A percentile compares a stretch with the other conserved stretches of the same genome.
These are phyloP conservation scores for Coemansia sp. DNA, from an alignment of 192 early-diverging fungal species.

Conservation along the genomic window DNA sequence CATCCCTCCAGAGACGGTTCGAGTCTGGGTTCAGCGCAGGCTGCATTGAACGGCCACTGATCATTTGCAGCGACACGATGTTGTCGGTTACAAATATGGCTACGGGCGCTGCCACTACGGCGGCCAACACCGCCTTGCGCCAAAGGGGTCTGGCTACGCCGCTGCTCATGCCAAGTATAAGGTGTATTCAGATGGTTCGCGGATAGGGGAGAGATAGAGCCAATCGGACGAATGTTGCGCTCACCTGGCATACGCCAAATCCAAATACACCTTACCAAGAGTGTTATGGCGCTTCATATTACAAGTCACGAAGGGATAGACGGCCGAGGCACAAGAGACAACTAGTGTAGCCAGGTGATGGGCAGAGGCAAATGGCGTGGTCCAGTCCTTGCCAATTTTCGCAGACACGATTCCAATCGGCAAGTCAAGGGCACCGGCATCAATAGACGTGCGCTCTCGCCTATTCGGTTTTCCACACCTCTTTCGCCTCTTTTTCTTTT, in stretches of 20 bases:
- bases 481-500: background rate
- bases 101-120: conserved; percentile 20
- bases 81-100: conserved; percentile 36
- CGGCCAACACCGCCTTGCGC: conserved; percentile 13
- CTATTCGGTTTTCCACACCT: background rate
- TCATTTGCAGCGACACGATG: conserved; percentile 46
- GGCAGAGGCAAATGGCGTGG: background rate
- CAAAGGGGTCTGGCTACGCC: background rate
- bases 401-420: background rate
- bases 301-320: no score
- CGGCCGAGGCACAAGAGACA: background rate
- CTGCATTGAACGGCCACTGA: conserved; percentile 59
- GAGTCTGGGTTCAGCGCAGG: conserved; percentile 77
- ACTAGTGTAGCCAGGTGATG: background rate
- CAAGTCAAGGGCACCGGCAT: background rate
- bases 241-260: background rate
- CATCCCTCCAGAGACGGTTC: conserved; percentile 62
- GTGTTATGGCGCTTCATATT: background rate
- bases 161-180: conserved; percentile 11
- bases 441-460: background rate
- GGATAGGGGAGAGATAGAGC: background rate
- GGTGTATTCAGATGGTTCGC: background rate
- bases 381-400: background rate
- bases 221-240: background rate
- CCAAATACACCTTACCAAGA: background rate